A percentile compares a stretch with the other conserved stretches of the same genome.
Evolutionary conservation across 768 basidiomycete genomes (phyloP).

Genomic region (Coprinopsis marcescibilis): DNA sequence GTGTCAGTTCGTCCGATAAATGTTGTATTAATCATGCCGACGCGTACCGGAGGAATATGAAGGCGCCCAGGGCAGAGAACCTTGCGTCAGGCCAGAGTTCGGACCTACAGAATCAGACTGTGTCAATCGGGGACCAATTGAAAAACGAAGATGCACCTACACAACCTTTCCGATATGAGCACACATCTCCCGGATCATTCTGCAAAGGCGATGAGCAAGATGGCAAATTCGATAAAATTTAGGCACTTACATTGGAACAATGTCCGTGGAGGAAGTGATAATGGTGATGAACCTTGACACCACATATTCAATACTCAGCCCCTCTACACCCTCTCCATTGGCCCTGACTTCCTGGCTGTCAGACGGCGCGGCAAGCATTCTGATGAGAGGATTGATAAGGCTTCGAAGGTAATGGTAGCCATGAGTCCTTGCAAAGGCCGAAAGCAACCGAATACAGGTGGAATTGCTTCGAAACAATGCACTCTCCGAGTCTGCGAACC

Average conservation of each 20-base stretch:
- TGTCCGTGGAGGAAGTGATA: conserved; percentile 62
- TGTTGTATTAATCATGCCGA: background rate
- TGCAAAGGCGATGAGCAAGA: conserved; percentile 22
- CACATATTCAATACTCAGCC: conserved; percentile 59
- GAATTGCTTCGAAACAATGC: conserved; percentile 86
- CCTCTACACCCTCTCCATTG: background rate
- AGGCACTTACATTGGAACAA: conserved; percentile 64
- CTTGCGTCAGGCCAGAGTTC: conserved; percentile 75
- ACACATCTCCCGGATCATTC: conserved; percentile 84
- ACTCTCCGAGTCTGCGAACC: conserved; percentile 61
- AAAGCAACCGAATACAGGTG: conserved; percentile 80
- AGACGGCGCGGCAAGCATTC: conserved; percentile 68
- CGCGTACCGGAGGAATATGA: conserved; percentile 78
- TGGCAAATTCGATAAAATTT: background rate
- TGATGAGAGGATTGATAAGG: conserved; percentile 71
- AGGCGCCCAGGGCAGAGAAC: conserved; percentile 80
- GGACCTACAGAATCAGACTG: conserved; percentile 39
- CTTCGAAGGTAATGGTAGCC: conserved; percentile 88
- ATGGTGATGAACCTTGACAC: conserved; percentile 72
- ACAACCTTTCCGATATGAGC: conserved; percentile 73
- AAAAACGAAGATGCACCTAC: conserved; percentile 39
- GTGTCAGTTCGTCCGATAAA: background rate
- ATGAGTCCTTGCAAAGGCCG: conserved; percentile 81
- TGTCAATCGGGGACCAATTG: background rate
- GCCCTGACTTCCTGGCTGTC: too few relatives aligned